These are phyloP conservation scores for Candida ipomoeae DNA, from an alignment of 805 yeast species.

Conservation along the genomic window DNA sequence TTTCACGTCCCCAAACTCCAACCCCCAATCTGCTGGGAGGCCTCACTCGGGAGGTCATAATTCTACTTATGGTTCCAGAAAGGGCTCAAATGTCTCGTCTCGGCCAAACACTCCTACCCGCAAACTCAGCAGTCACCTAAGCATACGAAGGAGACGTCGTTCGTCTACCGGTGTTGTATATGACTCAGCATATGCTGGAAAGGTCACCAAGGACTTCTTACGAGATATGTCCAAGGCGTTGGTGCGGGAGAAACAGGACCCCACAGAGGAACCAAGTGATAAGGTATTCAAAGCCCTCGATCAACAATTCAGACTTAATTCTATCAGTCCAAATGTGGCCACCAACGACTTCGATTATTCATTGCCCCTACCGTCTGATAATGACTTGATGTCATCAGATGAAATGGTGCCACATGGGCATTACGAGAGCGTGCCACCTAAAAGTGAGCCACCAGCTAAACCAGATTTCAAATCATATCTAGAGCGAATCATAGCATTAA, in stretches of 20 bases:
- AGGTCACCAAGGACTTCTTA: constrained; percentile 35
- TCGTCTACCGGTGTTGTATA: constrained; percentile 19
- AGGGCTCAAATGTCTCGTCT: constrained; percentile 5
- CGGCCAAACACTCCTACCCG: constrained; percentile 13
- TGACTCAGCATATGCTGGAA: constrained; percentile 32
- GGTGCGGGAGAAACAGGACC: constrained; percentile 15
- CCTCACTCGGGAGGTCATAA: background rate
- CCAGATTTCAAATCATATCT: constrained; percentile 26
- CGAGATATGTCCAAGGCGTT: constrained; percentile 32
- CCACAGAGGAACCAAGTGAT: constrained; percentile 12
- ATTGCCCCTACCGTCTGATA: constrained; percentile 25
- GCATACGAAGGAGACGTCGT: constrained; percentile 15
- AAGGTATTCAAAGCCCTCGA: constrained; percentile 9
- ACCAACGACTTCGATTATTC: constrained; percentile 24
- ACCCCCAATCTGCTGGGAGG: background rate
- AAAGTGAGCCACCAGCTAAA: background rate
- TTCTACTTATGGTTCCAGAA: background rate
- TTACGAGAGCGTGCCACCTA: background rate
- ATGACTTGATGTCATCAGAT: constrained; percentile 6
- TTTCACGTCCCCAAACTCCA: background rate
- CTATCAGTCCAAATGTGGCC: constrained; percentile 10
- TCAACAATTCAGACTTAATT: constrained; percentile 11
- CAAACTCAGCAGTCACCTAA: constrained; percentile 13
- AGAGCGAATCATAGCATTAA: constrained; percentile 27
- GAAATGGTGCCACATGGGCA: constrained; percentile 11